Evolutionary conservation across 75 land plant species (phyloP).

Genomic region (Cryptomeria japonica): DNA sequence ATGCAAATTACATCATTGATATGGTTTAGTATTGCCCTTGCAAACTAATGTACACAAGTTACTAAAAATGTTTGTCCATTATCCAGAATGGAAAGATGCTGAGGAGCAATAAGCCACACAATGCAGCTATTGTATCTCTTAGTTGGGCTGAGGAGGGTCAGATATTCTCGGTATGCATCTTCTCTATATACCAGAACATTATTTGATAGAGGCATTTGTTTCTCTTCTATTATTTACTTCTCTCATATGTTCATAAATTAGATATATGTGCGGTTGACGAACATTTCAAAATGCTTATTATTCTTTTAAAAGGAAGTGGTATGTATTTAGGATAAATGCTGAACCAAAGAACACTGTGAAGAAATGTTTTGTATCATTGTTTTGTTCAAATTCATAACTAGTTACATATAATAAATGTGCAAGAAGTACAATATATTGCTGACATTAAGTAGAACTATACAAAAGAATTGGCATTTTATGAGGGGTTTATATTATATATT

Average conservation of each 20-base stretch:
- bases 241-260: background rate
- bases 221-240: background rate
- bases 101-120: slow-evolving; percentile 60
- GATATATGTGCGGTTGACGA: background rate
- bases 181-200: background rate
- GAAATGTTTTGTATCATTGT: too few relatives aligned
- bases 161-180: slow-evolving; percentile 18
- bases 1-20: background rate
- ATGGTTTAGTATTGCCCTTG: background rate
- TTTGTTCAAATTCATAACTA: too few relatives aligned
- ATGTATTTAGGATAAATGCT: background rate
- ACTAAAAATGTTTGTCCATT: background rate
- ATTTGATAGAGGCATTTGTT: background rate
- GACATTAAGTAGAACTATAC: background rate
- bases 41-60: background rate
- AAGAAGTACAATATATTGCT: background rate
- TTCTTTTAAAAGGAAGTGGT: background rate
- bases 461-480: background rate
- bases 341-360: too few relatives aligned
- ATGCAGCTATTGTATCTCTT: slow-evolving; percentile 58
- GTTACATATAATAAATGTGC: too few relatives aligned
- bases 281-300: slow-evolving; percentile 2
- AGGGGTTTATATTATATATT: background rate
- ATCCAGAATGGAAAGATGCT: slow-evolving; percentile 69
- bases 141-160: slow-evolving; percentile 59